Evolutionary conservation across 306 rosid species (phyloP), one percentile per base, ranked within the genome.

Genomic region (Fragaria nilgerrensis): DNA sequence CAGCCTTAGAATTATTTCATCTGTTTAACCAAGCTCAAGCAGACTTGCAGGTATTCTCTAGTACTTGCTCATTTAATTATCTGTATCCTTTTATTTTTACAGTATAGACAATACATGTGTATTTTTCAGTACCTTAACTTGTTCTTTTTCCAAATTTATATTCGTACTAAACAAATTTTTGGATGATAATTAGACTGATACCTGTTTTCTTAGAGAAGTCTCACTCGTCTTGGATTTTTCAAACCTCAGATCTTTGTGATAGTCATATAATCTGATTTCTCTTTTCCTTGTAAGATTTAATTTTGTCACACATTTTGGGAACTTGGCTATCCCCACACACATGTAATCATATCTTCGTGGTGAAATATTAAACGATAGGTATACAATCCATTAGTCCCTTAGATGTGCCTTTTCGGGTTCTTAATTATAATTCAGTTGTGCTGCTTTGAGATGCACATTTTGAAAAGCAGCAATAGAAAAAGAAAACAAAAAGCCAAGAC

Each of bases 251-350:
- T 43, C 65, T 52, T 76, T 67, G 32, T 39, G 37, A 34, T 68
- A 7, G 49, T 9, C 39, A 9, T 77, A 9, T 17, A 52, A 5
- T 66, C 55, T 47, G 37, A 20, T n/a, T 29, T 22, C 53, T 22
- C 9, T n/a, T 66, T 34, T 56, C 61, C 56, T 45, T 2, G 3
- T 20, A 53, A 55, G 3, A 55, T n/a, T 58, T 70, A 16, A 75
- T 44, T 19, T 68, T 75, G 86, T 61, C 83, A 74, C 77, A 69
- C 86, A 50, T 75, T 75, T 70, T 68, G 80, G 83, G 74, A 36
- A 70, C 83, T 37, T 36, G 20, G 80, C 68, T 78, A 70, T 67
- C 43, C 82, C 85, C 72, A 82, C 80, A 83, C 15, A 48, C 68
- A 32, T 72, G 77, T 78, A 84, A 77, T 75, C 82, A 71, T 68